Conservation (phyloP, 495 filamentous ascomycete genomes). For the Pseudotulostoma volvatum region DNA sequence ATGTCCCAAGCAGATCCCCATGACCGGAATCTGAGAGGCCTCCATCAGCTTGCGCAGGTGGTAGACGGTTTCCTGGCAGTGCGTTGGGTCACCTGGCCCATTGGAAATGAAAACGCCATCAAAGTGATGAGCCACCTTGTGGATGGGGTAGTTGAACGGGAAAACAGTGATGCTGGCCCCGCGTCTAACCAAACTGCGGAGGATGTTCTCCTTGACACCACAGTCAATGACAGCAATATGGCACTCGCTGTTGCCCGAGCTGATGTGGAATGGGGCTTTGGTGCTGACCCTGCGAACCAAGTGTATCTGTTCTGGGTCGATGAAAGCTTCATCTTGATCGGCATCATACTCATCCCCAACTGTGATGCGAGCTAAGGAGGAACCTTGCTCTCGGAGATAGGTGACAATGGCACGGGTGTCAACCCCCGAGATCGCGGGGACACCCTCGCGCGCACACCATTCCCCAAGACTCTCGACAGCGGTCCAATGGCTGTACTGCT, state of each 20-base stretch:
- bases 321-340: slow-evolving; percentile 90
- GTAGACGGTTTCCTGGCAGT: slow-evolving; percentile 86
- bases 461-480: slow-evolving; percentile 82
- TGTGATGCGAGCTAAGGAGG: slow-evolving; percentile 84
- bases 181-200: slow-evolving; percentile 76
- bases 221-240: slow-evolving; percentile 95
- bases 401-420: slow-evolving; percentile 96
- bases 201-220: slow-evolving; percentile 98
- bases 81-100: slow-evolving; percentile 92
- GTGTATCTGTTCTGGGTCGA: slow-evolving; percentile 92
- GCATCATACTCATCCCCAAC: slow-evolving; percentile 97
- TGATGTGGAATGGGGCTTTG: slow-evolving; percentile 92
- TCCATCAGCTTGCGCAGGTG: slow-evolving; percentile 81
- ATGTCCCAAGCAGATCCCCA: slow-evolving; percentile 77
- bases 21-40: slow-evolving; percentile 59
- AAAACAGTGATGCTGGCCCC: slow-evolving; percentile 82
- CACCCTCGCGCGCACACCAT: slow-evolving; percentile 91
- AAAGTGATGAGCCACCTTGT: slow-evolving; percentile 94
- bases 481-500: slow-evolving; percentile 95
- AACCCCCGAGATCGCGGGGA: slow-evolving; percentile 91
- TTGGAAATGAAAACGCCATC: slow-evolving; percentile 97
- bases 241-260: slow-evolving; percentile 56
- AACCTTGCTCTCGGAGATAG: slow-evolving; percentile 85
- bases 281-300: slow-evolving; percentile 89
- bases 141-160: slow-evolving; percentile 90